Conservation (phyloP, 768 basidiomycete genomes). For the Amanita rubescens region DNA sequence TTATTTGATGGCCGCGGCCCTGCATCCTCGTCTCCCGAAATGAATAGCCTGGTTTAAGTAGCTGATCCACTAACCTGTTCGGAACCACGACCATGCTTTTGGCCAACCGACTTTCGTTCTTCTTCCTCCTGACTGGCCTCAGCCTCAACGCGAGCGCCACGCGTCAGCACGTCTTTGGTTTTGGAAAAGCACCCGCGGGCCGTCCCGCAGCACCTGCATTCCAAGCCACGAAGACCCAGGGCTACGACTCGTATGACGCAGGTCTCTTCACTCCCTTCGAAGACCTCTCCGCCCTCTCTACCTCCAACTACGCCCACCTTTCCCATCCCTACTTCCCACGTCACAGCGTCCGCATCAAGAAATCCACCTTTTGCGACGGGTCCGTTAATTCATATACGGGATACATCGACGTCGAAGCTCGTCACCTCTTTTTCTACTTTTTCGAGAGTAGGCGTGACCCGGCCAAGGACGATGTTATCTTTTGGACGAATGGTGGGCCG, state of each 20-base stretch:
- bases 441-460: constrained; percentile 65
- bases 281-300: constrained; percentile 25
- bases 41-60: no score
- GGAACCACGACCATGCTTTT: not conserved
- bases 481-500: constrained; percentile 40
- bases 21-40: no score
- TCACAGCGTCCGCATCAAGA: constrained; percentile 52
- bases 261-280: constrained; percentile 30
- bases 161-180: not conserved
- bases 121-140: not conserved
- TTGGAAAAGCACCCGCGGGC: not conserved
- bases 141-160: not conserved
- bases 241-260: constrained; percentile 4
- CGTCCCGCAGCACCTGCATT: not conserved
- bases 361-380: constrained; percentile 49
- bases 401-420: constrained; percentile 57
- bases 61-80: no score
- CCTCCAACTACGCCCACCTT: constrained; percentile 28
- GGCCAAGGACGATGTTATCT: constrained; percentile 52
- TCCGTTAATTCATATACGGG: constrained; percentile 59
- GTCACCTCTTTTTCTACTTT: constrained; percentile 71
- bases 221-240: not conserved
- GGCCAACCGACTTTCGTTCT: not conserved
- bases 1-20: no score
- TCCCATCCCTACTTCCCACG: constrained; percentile 43